Percentiles rank a stretch among this genome's conserved stretches.
These are phyloP conservation scores for Emydomyces testavorans DNA, from an alignment of 2,329 filamentous ascomycete species.

Conservation along the genomic window DNA sequence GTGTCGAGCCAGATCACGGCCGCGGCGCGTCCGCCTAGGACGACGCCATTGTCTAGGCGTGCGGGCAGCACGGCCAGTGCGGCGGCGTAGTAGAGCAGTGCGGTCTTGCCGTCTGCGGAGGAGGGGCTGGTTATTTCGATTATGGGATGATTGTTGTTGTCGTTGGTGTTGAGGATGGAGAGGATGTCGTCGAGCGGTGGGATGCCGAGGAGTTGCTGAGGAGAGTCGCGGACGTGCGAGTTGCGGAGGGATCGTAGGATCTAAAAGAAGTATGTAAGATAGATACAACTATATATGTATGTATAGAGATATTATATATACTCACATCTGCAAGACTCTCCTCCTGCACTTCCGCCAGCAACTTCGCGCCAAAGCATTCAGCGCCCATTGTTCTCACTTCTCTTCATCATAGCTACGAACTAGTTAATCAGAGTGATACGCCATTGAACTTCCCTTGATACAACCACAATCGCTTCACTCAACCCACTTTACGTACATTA, in stretches of 20 bases:
- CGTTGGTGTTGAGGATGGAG: neutral
- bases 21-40: constrained; percentile 37
- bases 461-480: neutral
- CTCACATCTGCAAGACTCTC: constrained; percentile 42
- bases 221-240: neutral
- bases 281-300: no score
- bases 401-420: no score
- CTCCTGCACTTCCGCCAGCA: constrained; percentile 43
- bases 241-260: constrained; percentile 3
- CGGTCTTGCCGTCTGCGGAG: constrained; percentile 46
- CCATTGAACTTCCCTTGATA: no score
- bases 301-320: no score
- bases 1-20: constrained; percentile 47
- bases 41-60: constrained; percentile 19
- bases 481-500: no score
- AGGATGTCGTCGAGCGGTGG: constrained; percentile 6
- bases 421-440: no score
- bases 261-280: no score
- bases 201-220: constrained; percentile 2
- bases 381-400: constrained; percentile 13
- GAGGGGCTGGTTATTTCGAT: constrained; percentile 45
- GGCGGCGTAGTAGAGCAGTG: constrained; percentile 47
- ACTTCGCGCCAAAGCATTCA: constrained; percentile 38
- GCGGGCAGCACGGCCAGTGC: constrained; percentile 42
- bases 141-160: constrained; percentile 25